Evolutionary conservation across 345 rosid genomes (phyloP).

Genomic region (Citrus inodora): DNA sequence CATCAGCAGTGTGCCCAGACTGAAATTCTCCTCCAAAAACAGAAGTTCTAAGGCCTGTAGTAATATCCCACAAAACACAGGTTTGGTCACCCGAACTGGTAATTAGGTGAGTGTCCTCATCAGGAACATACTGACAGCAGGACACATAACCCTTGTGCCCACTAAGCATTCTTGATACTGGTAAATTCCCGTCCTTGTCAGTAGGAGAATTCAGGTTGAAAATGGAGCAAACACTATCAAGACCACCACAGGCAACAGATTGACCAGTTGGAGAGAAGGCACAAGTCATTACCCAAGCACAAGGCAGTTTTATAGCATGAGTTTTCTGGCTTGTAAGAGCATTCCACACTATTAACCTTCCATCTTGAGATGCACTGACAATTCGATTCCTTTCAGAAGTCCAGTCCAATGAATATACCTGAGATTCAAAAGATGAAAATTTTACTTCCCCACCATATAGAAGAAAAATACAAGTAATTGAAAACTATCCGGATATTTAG

Average conservation of each 20-base stretch:
- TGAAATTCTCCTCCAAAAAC: slow-evolving; percentile 98
- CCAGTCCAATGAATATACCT: slow-evolving; percentile 97
- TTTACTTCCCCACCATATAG: background rate
- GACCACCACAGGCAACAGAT: slow-evolving; percentile 96
- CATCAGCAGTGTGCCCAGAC: slow-evolving; percentile 96
- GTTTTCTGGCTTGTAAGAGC: slow-evolving; percentile 96
- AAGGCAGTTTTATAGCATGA: slow-evolving; percentile 91
- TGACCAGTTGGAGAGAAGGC: slow-evolving; percentile 95
- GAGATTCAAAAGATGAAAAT: slow-evolving; percentile 14
- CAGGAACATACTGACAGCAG: slow-evolving; percentile 89
- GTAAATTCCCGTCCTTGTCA: slow-evolving; percentile 77
- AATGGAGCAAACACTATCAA: slow-evolving; percentile 89
- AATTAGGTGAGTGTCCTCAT: slow-evolving; percentile 78
- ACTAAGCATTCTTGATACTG: slow-evolving; percentile 73
- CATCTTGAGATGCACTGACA: slow-evolving; percentile 97
- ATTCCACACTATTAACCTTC: slow-evolving; percentile 93
- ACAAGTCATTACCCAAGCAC: slow-evolving; percentile 99
- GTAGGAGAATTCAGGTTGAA: slow-evolving; percentile 81
- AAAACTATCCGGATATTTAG: background rate
- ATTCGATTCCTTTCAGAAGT: slow-evolving; percentile 78
- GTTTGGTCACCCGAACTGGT: slow-evolving; percentile 94
- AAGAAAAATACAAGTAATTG: background rate
- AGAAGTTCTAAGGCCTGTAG: slow-evolving; percentile 92
- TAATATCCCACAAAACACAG: slow-evolving; percentile 90
- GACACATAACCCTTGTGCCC: slow-evolving; percentile 97